A percentile compares a stretch with the other conserved stretches of the same genome.
Evolutionary conservation across 1,284 basidiomycete genomes (phyloP).

Genomic region (Crepidotus sp.): DNA sequence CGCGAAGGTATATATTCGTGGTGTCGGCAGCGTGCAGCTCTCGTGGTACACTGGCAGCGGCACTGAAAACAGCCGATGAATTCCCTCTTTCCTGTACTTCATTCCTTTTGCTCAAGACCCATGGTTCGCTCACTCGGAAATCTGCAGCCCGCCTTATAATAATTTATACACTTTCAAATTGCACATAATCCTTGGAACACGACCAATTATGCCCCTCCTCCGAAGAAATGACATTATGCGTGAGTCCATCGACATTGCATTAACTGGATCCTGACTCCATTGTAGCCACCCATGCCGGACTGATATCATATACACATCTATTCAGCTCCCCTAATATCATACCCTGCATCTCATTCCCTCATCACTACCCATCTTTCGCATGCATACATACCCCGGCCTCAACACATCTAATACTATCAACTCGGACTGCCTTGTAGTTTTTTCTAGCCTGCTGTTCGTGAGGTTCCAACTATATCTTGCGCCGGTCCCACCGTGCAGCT

Average conservation of each 20-base stretch:
- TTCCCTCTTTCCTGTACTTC: not conserved
- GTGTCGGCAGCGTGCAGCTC: conserved; percentile 66
- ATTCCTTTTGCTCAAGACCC: not conserved
- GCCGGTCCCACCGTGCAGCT: not conserved
- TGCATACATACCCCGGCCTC: conserved; percentile 8
- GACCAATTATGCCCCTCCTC: conserved; percentile 14
- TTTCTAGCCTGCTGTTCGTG: conserved; percentile 1
- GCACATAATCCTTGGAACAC: conserved; percentile 17
- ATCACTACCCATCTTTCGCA: conserved; percentile 8
- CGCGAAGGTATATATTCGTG: conserved; percentile 59
- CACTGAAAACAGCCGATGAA: conserved; percentile 16
- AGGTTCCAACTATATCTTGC: not conserved
- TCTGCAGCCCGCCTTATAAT: not conserved
- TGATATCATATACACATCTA: conserved; percentile 11
- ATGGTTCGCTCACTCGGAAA: not conserved
- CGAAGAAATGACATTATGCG: conserved; percentile 18
- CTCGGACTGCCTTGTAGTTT: conserved; percentile 10
- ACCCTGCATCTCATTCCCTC: conserved; percentile 3
- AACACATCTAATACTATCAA: conserved; percentile 5
- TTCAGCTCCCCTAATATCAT: conserved; percentile 5
- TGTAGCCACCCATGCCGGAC: conserved; percentile 12
- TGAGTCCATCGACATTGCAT: not conserved
- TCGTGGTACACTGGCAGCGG: conserved; percentile 33
- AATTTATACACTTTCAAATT: conserved; percentile 9
- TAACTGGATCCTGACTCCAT: conserved; percentile 1